phyloP scores from a whole-genome alignment of 2,329 filamentous ascomycete species.

The Capronia coronata region DNA sequence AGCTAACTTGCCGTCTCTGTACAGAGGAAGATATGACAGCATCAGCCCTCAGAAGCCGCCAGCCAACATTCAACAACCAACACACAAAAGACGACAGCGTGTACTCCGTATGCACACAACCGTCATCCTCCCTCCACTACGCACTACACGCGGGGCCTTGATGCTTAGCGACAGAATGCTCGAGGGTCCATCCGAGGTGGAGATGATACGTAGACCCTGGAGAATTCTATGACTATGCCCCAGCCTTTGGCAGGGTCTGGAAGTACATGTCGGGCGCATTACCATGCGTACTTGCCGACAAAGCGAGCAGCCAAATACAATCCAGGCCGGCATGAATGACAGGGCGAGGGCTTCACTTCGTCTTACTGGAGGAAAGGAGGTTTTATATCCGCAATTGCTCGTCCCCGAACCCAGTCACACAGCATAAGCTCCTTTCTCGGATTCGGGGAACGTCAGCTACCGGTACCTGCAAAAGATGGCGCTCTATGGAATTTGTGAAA shows the following conservation, averaged over 20 bases:
- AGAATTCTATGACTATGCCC: too few species aligned
- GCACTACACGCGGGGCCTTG: too few species aligned
- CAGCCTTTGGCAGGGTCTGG: too few species aligned
- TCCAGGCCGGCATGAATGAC: neutral
- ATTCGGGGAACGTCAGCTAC: constrained; percentile 6
- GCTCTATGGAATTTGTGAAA: neutral
- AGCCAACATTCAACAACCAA: neutral
- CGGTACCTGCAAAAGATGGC: neutral
- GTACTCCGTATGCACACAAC: too few species aligned
- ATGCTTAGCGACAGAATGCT: too few species aligned
- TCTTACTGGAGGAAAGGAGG: neutral
- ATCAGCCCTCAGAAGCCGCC: neutral
- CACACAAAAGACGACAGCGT: too few species aligned
- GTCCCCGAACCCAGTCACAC: constrained; percentile 1
- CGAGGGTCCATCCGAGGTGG: too few species aligned
- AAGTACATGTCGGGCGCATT: too few species aligned
- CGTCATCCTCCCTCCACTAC: too few species aligned
- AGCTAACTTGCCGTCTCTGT: neutral
- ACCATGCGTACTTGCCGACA: too few species aligned
- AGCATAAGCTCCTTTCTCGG: constrained; percentile 8
- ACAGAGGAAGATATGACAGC: constrained; percentile 10
- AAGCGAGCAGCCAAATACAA: too few species aligned
- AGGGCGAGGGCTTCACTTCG: neutral
- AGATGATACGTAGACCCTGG: too few species aligned
- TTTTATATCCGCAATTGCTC: neutral